Evolutionary conservation across 129 eudicot species (phyloP).

Genomic region (Mikania micrantha): DNA sequence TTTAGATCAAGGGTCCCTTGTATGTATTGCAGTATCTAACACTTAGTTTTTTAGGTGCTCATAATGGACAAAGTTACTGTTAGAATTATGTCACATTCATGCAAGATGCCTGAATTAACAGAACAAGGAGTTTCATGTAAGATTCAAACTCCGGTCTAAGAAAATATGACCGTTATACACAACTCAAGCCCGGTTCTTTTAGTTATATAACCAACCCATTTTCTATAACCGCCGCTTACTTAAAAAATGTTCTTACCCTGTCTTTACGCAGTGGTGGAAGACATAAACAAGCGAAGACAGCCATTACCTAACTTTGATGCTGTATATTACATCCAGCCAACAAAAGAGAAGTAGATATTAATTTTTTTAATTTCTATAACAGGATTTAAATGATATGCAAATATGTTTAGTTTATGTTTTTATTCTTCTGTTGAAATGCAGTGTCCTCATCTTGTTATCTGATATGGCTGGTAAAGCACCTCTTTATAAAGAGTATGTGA

Average conservation of each 20-base stretch:
- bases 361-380: neutral
- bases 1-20: too few species aligned
- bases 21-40: neutral
- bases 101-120: conserved; percentile 97
- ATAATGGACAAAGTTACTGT: conserved; percentile 85
- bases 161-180: too few species aligned
- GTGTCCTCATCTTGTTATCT: conserved; percentile 55
- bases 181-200: too few species aligned
- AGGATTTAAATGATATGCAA: neutral
- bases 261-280: conserved; percentile 84
- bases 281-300: conserved; percentile 80
- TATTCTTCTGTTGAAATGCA: conserved; percentile 38
- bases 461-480: conserved; percentile 88
- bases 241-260: too few species aligned
- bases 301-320: conserved; percentile 93
- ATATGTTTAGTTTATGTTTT: conserved; percentile 5
- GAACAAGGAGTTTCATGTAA: conserved; percentile 97
- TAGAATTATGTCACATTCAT: conserved; percentile 70
- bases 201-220: too few species aligned
- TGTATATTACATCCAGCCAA: conserved; percentile 90
- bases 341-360: conserved; percentile 66
- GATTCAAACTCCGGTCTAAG: conserved; percentile 38
- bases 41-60: conserved; percentile 56
- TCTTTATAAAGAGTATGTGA: conserved; percentile 74
- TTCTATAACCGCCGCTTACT: too few species aligned